Base-by-base conservation (phyloP, 1,284 basidiomycete species). In the Apiotrichum veenhuisii region DNA sequence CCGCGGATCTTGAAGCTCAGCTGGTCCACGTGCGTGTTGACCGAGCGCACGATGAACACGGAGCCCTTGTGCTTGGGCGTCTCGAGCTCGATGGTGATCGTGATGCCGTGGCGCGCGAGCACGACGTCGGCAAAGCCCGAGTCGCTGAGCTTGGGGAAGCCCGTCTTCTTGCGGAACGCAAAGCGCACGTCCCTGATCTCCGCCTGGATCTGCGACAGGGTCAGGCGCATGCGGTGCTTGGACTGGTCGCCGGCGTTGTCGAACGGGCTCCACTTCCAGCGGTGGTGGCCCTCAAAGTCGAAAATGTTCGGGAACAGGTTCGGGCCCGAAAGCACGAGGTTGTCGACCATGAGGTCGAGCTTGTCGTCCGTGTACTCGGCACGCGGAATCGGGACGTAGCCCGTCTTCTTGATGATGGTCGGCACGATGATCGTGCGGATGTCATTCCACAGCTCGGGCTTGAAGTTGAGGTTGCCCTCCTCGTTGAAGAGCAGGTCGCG, bases 101-200 rank as follows among this genome's bases (percentile, higher is more conserved):
- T 72, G 62, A 80, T 78, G 68, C 80, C 80, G 66, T 79, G 75
- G 23, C 94, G 93, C 34, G 89, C 88, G 50, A 98, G 79, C 55
- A 93, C 74, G 12, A 98, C 87, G 73, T 98, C 95, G 22, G 93
- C 93, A 33, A 95, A 77, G 64, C 94, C 95, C n/a, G 85, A 86
- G 79, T 98, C 95, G 44, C 79, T 83, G 71, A 96, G 78, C 80
- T 87, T 71, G 49, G 75, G 76, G 72, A 73, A 79, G 37, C 76
- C 75, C 33, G 62, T 61, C 66, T 71, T 73, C 52, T 69, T 64
- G 61, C 64, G 58, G 72, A 89, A 90, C 72, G 87, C 91, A 75
- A 96, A 95, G 15, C 87, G 86, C 22, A 96, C 89, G 68, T 96
- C 92, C 40, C 88, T 84, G 82, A 96, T 87, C 55, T 95, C 92